Evolutionary conservation across 495 filamentous ascomycete genomes (phyloP), one percentile per base, ranked within the genome.

Genomic region (Hypoxylon crocopeplum): DNA sequence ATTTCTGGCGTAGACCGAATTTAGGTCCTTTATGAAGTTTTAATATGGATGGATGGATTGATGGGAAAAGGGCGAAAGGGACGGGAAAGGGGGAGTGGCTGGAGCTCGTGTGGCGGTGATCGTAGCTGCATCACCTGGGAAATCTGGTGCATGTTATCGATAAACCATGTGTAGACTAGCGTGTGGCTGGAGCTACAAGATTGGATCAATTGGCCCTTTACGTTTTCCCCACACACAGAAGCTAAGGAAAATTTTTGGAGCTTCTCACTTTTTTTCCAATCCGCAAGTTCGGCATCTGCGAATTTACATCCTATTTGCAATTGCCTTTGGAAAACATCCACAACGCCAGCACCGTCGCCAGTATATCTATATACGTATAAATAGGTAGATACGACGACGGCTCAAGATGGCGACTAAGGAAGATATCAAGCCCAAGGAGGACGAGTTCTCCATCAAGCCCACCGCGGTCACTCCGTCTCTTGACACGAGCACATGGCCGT

Each of bases 401-500:
- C 32, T 47, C 40, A 79, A 72, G 63, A 86, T 86, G 83, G 78
- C 81, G 52, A 83, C 89, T 74, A 83, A 84, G 59, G 69, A 74
- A 56, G 68, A 78, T 60, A 82, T 81, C 60, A 84, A 86, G 68
- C 83, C 83, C 66, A 82, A 83, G 68, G 83, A 84, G 57, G 82
- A 81, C 70, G 88, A 95, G 58, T 90, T 89, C 74, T 78, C 79
- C 69, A 97, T 97, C 75, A 96, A 96, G 84, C 92, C 93, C 36
- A 85, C 92, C 79, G 82, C 84, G 64, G 77, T 80, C 53, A 82
- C 84, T 56, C 89, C 90, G 37, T 75, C 80, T 33, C 76, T 91
- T 55, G 86, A 92, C 73, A 90, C 88, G 61, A 90, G 86, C 74
- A 76, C 85, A 55, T 96, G 91, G 90, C 92, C 93, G 58, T 79